Percentiles rank a stretch among this genome's conserved stretches.
phyloP scores from a whole-genome alignment of 495 filamentous ascomycete genomes.

The Tuber microsphaerosporum region DNA sequence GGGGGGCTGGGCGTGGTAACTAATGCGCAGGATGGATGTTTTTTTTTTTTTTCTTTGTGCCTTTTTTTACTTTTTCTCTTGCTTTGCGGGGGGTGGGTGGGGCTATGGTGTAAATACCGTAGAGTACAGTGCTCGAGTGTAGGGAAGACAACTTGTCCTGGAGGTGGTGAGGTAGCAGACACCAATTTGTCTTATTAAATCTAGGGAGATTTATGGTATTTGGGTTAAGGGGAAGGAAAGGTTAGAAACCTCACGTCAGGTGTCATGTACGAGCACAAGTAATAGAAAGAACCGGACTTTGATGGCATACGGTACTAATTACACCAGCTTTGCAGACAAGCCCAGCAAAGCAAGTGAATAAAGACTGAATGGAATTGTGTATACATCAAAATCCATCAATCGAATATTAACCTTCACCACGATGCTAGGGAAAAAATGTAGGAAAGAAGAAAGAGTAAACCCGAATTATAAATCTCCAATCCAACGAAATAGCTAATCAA shows the following conservation, averaged over 20 bases:
- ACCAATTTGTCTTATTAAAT: too few species aligned
- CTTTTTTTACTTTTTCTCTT: too few species aligned
- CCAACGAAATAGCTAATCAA: slow-evolving; percentile 48
- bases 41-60: too few species aligned
- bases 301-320: background rate
- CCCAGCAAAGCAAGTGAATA: background rate
- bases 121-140: too few species aligned
- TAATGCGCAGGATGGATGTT: too few species aligned
- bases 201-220: too few species aligned
- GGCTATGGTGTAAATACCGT: too few species aligned
- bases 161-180: too few species aligned
- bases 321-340: background rate
- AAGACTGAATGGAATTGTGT: background rate
- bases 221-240: background rate
- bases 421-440: slow-evolving; percentile 7
- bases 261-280: too few species aligned
- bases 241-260: background rate
- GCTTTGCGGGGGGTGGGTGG: too few species aligned
- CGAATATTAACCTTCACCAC: background rate
- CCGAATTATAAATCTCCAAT: slow-evolving; percentile 6
- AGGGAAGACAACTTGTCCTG: too few species aligned
- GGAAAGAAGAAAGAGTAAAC: slow-evolving; percentile 11
- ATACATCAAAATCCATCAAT: background rate
- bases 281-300: background rate
- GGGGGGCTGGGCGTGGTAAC: too few species aligned